phyloP scores from a whole-genome alignment of 352 stramenopile genomes.

The Pythium dissotocum region DNA sequence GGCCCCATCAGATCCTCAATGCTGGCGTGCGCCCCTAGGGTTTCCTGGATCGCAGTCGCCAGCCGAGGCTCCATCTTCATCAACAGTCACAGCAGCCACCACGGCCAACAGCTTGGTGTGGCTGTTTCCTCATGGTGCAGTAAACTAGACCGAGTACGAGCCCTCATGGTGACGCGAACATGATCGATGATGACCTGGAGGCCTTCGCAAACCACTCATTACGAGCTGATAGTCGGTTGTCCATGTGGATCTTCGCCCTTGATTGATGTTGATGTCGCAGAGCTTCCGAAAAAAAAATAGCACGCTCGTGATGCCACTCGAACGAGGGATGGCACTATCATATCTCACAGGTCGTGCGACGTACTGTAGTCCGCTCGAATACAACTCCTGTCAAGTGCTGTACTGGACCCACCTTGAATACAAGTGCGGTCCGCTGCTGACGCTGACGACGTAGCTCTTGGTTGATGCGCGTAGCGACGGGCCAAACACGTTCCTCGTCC shows the following conservation, averaged over 20 bases:
- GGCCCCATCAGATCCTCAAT: not conserved
- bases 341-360: not conserved
- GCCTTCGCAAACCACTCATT: not conserved
- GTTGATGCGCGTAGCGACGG: slow-evolving; percentile 4
- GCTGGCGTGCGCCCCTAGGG: not conserved
- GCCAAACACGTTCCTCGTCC: slow-evolving; percentile 22
- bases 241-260: not conserved
- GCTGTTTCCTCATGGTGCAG: not conserved
- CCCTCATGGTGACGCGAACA: too few relatives aligned
- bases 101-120: not conserved
- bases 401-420: slow-evolving; percentile 6
- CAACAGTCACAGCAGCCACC: not conserved
- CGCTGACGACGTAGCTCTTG: not conserved
- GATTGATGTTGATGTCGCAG: slow-evolving; percentile 1
- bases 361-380: not conserved
- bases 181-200: not conserved
- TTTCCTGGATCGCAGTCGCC: not conserved
- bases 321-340: not conserved
- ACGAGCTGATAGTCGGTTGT: not conserved
- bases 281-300: slow-evolving; percentile 3
- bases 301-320: not conserved
- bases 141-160: not conserved
- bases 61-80: not conserved
- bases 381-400: not conserved
- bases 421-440: not conserved